Evolutionary conservation across 306 rosid genomes (phyloP).

Genomic region (Rosa lucieae): DNA sequence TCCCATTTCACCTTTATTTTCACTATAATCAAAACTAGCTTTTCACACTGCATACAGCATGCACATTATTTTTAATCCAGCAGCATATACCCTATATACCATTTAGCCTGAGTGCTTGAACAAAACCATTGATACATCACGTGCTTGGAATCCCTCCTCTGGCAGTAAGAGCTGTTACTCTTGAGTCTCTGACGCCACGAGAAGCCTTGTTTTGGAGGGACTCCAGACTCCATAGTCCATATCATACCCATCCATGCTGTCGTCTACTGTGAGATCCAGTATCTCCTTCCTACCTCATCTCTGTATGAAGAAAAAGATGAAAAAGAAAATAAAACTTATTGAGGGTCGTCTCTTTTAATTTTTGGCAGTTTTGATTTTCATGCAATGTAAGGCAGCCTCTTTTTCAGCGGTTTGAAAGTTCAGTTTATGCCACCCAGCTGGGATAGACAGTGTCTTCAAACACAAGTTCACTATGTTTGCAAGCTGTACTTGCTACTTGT

Average conservation of each 20-base stretch:
- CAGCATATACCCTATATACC: neutral
- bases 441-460: neutral
- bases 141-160: slow-evolving; percentile 7
- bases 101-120: neutral
- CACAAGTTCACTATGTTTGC: neutral
- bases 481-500: slow-evolving; percentile 5
- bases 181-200: neutral
- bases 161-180: slow-evolving; percentile 7
- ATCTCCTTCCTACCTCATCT: neutral
- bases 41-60: neutral
- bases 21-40: neutral
- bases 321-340: neutral
- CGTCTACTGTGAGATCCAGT: neutral
- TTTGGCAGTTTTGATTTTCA: neutral
- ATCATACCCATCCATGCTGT: neutral
- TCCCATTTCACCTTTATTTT: neutral
- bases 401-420: neutral
- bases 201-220: neutral
- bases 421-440: neutral
- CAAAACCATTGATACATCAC: neutral
- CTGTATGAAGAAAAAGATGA: neutral
- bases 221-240: neutral
- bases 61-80: neutral
- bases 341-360: neutral
- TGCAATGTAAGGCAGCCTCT: neutral